These are phyloP conservation scores for Pleomassaria siparia DNA, from an alignment of 2,329 filamentous ascomycete genomes.

Conservation along the genomic window DNA sequence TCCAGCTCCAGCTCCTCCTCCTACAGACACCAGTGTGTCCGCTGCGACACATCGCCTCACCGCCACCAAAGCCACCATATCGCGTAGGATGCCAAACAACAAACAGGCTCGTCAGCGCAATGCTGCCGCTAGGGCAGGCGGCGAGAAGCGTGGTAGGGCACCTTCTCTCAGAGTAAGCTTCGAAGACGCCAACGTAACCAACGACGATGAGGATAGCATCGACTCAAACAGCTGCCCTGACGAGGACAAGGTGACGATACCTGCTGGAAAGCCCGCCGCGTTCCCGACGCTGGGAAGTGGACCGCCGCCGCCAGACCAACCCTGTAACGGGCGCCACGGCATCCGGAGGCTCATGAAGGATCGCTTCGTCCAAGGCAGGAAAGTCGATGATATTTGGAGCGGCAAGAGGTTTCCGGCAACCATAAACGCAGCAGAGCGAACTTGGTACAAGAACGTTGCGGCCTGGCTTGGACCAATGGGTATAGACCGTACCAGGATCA, in stretches of 20 bases:
- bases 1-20: too few species aligned
- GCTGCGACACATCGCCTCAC: too few species aligned
- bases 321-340: neutral
- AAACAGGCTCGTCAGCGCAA: neutral
- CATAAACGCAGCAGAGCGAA: slow-evolving; percentile 4
- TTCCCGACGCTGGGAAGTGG: slow-evolving; percentile 1
- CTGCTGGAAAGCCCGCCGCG: neutral
- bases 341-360: slow-evolving; percentile 6
- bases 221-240: neutral
- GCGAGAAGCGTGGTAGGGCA: too few species aligned
- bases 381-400: slow-evolving; percentile 10
- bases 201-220: neutral
- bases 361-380: slow-evolving; percentile 3
- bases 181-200: too few species aligned
- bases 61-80: too few species aligned
- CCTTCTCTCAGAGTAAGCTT: too few species aligned
- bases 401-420: slow-evolving; percentile 5
- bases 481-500: slow-evolving; percentile 8
- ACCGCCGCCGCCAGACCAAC: neutral
- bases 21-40: too few species aligned
- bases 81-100: neutral
- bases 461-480: neutral
- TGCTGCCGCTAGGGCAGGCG: too few species aligned
- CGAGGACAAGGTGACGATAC: neutral
- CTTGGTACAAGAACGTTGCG: slow-evolving; percentile 16